Conservation (phyloP, 2,329 filamentous ascomycete genomes). For the Magnaporthiopsis rhizophila region DNA sequence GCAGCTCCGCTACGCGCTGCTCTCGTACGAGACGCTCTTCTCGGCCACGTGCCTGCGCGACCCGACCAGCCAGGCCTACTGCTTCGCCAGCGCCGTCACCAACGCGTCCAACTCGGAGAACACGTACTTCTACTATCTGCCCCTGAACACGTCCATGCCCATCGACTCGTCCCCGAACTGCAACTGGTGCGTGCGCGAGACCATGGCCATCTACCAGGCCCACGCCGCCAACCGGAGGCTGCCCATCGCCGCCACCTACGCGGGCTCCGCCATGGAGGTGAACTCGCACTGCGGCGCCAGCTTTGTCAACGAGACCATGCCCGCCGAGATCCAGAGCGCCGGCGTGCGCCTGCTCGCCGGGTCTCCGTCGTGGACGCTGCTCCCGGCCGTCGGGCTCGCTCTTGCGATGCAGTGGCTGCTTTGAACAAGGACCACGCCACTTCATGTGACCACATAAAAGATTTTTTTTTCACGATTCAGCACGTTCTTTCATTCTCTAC, state of each 20-base stretch:
- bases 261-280: slow-evolving; percentile 61
- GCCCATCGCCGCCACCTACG: slow-evolving; percentile 62
- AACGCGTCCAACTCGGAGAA: slow-evolving; percentile 64
- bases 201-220: slow-evolving; percentile 72
- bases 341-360: background rate
- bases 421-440: background rate
- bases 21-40: slow-evolving; percentile 72
- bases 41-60: slow-evolving; percentile 72
- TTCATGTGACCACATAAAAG: background rate
- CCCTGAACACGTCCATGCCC: slow-evolving; percentile 66
- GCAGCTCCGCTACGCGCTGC: slow-evolving; percentile 67
- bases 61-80: slow-evolving; percentile 58
- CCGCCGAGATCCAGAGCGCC: slow-evolving; percentile 21
- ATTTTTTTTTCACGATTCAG: background rate
- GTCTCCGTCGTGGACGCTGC: background rate
- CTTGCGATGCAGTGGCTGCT: background rate
- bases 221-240: slow-evolving; percentile 59
- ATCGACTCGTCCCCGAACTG: slow-evolving; percentile 63
- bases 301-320: slow-evolving; percentile 51
- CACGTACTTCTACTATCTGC: slow-evolving; percentile 77
- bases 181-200: slow-evolving; percentile 65
- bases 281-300: slow-evolving; percentile 54
- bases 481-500: background rate
- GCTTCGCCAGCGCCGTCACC: slow-evolving; percentile 76
- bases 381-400: background rate